Evolutionary conservation across 345 rosid genomes (phyloP), one percentile per base, ranked within the genome.

Genomic region (Ceriops zippeliana): DNA sequence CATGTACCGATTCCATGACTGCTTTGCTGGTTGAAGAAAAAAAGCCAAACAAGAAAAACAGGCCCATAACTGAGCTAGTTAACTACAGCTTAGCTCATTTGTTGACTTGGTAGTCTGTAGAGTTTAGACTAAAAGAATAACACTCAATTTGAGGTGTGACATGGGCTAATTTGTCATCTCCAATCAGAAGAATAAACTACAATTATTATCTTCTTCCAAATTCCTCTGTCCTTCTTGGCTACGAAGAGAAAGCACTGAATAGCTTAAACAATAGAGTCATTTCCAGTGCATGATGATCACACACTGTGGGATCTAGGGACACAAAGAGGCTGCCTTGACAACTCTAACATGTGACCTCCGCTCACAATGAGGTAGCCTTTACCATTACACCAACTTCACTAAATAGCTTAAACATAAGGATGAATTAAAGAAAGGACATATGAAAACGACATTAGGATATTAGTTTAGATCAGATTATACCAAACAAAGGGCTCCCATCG

Each of bases 401-500:
- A 59, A 59, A 15, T 28, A 17, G 24, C 30, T 49, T 64, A 49
- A 64, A 27, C 6, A 28, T 20, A 1, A 28, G 32, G 7, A 64
- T 3, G 35, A 21, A 11, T 28, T 22, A 47, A 8, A 63, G 16
- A 46, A 26, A 22, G 52, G 32, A 22, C 32, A 63, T 42, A 22
- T 5, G 38, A 54, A 67, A 42, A 42, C 49, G 5, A 42, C 49
- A 68, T 16, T 16, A 27, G 42, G 11, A 47, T 5, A 22, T 4
- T 28, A 19, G 34, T 52, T 20, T 24, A 51, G 16, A 52, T 20
- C 7, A 46, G 20, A 59, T 6, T 27, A 63, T 84, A 91, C 99
- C 99, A 81, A 95, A 75, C 52, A 95, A 77, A 62, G 96, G 96
- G 77, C 92, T 91, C 61, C 96, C 96, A 49, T 85, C 91, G 6